phyloP scores from a whole-genome alignment of 768 basidiomycete genomes.

The Serpula lacrymans region DNA sequence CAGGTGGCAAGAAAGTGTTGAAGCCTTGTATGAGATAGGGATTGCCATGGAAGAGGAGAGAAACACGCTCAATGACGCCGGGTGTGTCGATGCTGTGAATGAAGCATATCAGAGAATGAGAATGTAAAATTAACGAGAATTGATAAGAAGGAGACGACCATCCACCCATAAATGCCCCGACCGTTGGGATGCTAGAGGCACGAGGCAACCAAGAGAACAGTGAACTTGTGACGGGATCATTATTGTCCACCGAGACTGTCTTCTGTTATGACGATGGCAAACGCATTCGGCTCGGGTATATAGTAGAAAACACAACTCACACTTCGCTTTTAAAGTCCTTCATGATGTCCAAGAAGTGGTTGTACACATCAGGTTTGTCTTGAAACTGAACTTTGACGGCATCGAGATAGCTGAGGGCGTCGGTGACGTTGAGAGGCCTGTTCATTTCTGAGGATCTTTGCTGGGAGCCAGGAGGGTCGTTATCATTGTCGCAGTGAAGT shows the following conservation, averaged over 20 bases:
- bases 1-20: slow-evolving; percentile 94
- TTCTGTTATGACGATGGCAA: too few relatives aligned
- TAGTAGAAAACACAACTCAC: slow-evolving; percentile 46
- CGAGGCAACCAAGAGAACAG: too few relatives aligned
- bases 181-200: not conserved
- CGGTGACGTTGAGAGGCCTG: slow-evolving; percentile 85
- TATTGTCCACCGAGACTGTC: too few relatives aligned
- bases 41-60: slow-evolving; percentile 87
- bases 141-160: not conserved
- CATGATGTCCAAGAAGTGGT: slow-evolving; percentile 94
- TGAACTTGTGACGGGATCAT: too few relatives aligned
- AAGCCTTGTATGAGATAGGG: slow-evolving; percentile 91
- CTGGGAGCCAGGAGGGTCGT: slow-evolving; percentile 18
- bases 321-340: slow-evolving; percentile 98
- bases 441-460: slow-evolving; percentile 37
- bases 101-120: slow-evolving; percentile 9
- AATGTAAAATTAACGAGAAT: slow-evolving; percentile 2
- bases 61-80: slow-evolving; percentile 94
- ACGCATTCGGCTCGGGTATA: not conserved
- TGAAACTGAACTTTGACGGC: slow-evolving; percentile 91
- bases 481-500: slow-evolving; percentile 19
- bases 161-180: not conserved
- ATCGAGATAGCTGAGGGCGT: slow-evolving; percentile 91
- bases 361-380: slow-evolving; percentile 91
- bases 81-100: slow-evolving; percentile 87